These are phyloP conservation scores for Microcos paniculata DNA, from an alignment of 345 rosid species.

Conservation along the genomic window DNA sequence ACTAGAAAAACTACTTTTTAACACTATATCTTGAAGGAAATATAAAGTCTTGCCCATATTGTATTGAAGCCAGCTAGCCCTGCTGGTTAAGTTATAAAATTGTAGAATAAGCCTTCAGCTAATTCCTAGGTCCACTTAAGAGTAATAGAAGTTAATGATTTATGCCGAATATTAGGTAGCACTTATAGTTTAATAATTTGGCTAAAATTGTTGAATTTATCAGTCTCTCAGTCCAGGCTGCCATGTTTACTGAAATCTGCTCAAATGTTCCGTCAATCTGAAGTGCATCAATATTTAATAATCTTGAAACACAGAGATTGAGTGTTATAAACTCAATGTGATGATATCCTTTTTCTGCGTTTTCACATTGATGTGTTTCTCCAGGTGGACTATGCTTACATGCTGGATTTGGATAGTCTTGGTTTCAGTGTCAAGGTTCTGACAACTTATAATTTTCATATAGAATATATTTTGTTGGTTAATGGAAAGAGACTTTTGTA, in stretches of 20 bases:
- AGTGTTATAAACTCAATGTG: background rate
- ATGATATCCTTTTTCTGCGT: background rate
- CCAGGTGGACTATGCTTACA: slow-evolving; percentile 86
- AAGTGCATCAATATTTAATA: background rate
- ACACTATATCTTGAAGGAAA: background rate
- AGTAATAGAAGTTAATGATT: background rate
- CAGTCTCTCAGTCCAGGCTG: background rate
- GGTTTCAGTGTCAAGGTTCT: slow-evolving; percentile 92
- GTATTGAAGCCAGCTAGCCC: background rate
- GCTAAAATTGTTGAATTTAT: background rate
- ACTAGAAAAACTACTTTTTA: slow-evolving; percentile 11
- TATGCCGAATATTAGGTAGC: background rate
- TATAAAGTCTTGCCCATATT: background rate
- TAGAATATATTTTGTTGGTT: slow-evolving; percentile 1
- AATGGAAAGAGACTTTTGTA: background rate
- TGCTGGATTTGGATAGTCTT: slow-evolving; percentile 87
- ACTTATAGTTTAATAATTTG: background rate
- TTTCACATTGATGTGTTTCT: slow-evolving; percentile 17
- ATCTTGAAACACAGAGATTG: background rate
- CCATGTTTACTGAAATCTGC: background rate
- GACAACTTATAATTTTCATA: background rate
- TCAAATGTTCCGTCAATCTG: background rate
- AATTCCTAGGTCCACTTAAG: background rate
- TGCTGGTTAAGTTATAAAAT: slow-evolving; percentile 13
- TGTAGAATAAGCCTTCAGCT: background rate